Evolutionary conservation across 345 rosid genomes (phyloP).

Genomic region (Pistacia vera): DNA sequence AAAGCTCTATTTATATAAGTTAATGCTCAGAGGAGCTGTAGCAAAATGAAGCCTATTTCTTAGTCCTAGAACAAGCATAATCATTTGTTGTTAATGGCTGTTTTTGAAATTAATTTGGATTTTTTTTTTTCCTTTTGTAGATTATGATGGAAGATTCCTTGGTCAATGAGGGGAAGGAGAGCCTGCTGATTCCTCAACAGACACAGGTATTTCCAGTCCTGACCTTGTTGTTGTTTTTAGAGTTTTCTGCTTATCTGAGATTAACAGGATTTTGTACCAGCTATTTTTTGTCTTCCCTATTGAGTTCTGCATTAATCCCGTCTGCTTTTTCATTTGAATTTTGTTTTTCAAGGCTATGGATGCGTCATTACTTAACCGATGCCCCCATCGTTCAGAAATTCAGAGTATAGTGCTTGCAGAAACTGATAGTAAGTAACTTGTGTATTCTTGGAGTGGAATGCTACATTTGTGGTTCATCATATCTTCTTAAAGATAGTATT

Average conservation of each 20-base stretch:
- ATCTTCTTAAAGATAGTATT: not conserved
- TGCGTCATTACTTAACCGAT: constrained; percentile 45
- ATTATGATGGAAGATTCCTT: constrained; percentile 43
- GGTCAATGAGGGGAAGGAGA: constrained; percentile 57
- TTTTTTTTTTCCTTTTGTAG: constrained; percentile 25
- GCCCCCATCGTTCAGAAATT: constrained; percentile 71
- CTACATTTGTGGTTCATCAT: not conserved
- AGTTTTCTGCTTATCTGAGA: not conserved
- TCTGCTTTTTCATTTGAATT: too few relatives aligned
- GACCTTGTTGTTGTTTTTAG: not conserved
- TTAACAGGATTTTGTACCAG: not conserved
- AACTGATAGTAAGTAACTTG: constrained; percentile 46
- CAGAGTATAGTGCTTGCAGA: constrained; percentile 57
- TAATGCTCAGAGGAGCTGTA: too few relatives aligned
- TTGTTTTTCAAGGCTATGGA: constrained; percentile 40
- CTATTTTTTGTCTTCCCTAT: not conserved
- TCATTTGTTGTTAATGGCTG: not conserved
- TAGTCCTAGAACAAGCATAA: not conserved
- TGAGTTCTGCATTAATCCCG: not conserved
- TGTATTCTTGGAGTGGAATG: not conserved
- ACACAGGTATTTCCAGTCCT: constrained; percentile 36
- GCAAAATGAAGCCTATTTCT: not conserved
- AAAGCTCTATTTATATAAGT: too few relatives aligned
- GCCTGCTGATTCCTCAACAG: constrained; percentile 58
- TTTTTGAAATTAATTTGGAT: too few relatives aligned